phyloP scores from a whole-genome alignment of 257 asterid species.

The Ballota nigra region DNA sequence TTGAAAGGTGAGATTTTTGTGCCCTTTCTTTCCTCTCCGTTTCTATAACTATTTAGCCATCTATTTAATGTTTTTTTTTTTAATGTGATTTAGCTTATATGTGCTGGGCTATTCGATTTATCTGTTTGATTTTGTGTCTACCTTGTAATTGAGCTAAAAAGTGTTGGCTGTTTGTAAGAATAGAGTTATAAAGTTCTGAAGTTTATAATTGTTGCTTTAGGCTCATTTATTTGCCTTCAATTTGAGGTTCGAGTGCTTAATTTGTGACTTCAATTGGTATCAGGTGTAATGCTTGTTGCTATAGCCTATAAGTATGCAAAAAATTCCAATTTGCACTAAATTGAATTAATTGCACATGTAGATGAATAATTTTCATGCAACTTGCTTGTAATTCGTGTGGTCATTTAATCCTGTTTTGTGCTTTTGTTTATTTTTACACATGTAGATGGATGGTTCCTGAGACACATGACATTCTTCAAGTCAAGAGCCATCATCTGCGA shows the following conservation, averaged over 20 bases:
- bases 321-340: no score
- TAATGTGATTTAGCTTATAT: conserved; percentile 9
- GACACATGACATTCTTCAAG: conserved; percentile 36
- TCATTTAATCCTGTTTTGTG: conserved; percentile 25
- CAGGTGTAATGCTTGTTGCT: background rate
- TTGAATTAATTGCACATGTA: no score
- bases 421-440: conserved; percentile 24
- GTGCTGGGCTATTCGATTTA: background rate
- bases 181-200: conserved; percentile 12
- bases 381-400: conserved; percentile 2
- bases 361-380: background rate
- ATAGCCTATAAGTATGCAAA: background rate
- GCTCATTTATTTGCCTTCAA: conserved; percentile 4
- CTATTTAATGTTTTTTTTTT: background rate
- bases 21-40: background rate
- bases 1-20: conserved; percentile 12
- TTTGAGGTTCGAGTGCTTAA: background rate
- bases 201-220: conserved; percentile 2
- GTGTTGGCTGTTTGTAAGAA: conserved; percentile 1
- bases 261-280: background rate
- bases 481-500: conserved; percentile 35
- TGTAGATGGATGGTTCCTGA: conserved; percentile 40
- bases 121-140: background rate
- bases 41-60: background rate
- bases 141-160: conserved; percentile 19